phyloP scores from a whole-genome alignment of 1,284 basidiomycete species.

The Melampsora americana region DNA sequence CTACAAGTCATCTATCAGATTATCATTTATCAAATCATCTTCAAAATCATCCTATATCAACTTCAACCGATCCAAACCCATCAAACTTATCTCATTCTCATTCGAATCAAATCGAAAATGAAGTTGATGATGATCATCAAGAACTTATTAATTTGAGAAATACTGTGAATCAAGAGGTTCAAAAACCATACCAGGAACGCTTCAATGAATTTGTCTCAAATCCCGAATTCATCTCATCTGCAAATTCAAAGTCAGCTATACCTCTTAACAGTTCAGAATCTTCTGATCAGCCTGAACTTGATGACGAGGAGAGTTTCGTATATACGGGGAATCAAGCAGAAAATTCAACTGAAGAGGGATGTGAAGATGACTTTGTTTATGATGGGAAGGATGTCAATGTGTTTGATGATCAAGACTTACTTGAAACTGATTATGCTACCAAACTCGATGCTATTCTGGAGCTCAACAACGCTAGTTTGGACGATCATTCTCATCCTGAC shows the following conservation, averaged over 20 bases:
- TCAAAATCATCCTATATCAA: too few relatives aligned
- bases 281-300: background rate
- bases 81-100: too few relatives aligned
- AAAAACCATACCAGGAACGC: background rate
- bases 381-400: constrained; percentile 31
- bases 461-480: background rate
- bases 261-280: background rate
- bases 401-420: constrained; percentile 28
- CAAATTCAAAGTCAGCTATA: background rate
- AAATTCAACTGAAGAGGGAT: background rate
- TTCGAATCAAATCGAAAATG: too few relatives aligned
- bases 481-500: background rate
- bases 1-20: too few relatives aligned
- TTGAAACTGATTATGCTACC: constrained; percentile 13
- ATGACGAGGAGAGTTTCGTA: background rate
- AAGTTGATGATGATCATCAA: background rate
- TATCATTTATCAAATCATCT: too few relatives aligned
- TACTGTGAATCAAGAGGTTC: background rate
- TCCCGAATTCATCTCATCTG: background rate
- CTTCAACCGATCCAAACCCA: too few relatives aligned
- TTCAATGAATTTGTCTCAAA: background rate
- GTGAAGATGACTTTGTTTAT: constrained; percentile 38
- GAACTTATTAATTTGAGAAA: background rate
- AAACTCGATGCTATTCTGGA: constrained; percentile 21
- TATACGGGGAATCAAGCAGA: background rate